Evolutionary conservation across 805 yeast species (phyloP).

Genomic region (Hanseniaspora guilliermondii): DNA sequence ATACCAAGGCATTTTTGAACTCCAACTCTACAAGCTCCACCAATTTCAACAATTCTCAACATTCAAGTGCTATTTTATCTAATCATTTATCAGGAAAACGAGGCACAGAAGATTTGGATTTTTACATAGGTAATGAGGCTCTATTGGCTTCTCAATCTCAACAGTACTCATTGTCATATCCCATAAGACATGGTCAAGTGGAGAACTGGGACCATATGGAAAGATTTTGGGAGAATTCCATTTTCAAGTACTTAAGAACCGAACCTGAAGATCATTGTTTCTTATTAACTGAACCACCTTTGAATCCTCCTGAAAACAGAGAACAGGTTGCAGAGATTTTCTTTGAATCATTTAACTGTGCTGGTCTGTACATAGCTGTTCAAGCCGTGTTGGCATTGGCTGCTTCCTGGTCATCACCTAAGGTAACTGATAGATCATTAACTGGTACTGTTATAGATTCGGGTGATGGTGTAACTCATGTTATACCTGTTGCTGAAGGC

Average conservation of each 20-base stretch:
- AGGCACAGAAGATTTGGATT: constrained; percentile 89
- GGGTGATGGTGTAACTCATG: constrained; percentile 99
- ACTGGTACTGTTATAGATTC: constrained; percentile 98
- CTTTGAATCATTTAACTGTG: constrained; percentile 97
- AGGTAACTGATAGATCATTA: constrained; percentile 84
- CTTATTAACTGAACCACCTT: constrained; percentile 91
- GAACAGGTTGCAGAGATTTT: constrained; percentile 97
- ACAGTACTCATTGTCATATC: constrained; percentile 74
- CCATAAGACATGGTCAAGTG: constrained; percentile 94
- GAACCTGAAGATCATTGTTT: constrained; percentile 99
- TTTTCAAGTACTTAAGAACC: constrained; percentile 89
- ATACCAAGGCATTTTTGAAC: constrained; percentile 10
- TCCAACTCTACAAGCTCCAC: constrained; percentile 30
- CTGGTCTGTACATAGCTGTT: constrained; percentile 95
- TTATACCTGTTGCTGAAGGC: constrained; percentile 98
- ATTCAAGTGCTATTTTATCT: constrained; percentile 22
- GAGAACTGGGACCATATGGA: constrained; percentile 99
- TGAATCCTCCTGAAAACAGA: constrained; percentile 98
- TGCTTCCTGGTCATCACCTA: constrained; percentile 96
- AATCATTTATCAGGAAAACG: constrained; percentile 50
- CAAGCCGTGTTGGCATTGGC: constrained; percentile 98
- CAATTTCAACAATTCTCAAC: constrained; percentile 21
- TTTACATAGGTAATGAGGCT: constrained; percentile 93
- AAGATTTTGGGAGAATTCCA: constrained; percentile 94
- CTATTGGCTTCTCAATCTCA: constrained; percentile 83